A percentile compares a stretch with the other conserved stretches of the same genome.
Conservation (phyloP, 495 filamentous ascomycete species). For the Xylaria acuta region DNA sequence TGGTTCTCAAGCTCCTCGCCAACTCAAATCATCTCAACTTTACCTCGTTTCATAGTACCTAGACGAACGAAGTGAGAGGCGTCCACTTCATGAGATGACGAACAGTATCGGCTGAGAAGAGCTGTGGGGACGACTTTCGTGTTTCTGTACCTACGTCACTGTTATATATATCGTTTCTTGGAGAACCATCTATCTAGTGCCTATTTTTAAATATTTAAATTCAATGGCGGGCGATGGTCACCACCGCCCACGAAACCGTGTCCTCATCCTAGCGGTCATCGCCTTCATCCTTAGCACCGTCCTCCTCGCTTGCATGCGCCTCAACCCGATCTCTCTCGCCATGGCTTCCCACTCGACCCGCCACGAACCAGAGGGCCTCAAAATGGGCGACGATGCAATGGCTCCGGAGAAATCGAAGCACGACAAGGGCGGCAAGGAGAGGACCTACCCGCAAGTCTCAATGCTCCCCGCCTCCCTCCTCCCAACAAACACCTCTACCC, state of each 20-base stretch:
- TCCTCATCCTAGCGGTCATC: conserved; percentile 20
- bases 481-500: conserved; percentile 37
- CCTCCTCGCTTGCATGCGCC: conserved; percentile 29
- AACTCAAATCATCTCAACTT: neutral
- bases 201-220: neutral
- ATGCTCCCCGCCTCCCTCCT: conserved; percentile 45
- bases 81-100: neutral
- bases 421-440: neutral
- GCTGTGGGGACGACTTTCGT: neutral
- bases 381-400: neutral
- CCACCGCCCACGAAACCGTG: conserved; percentile 9
- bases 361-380: neutral
- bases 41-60: neutral
- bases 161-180: neutral
- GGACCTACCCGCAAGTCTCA: conserved; percentile 38
- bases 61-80: neutral
- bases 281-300: conserved; percentile 25
- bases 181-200: neutral
- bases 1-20: neutral
- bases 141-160: neutral
- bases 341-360: neutral
- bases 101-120: neutral
- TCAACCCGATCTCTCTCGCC: neutral
- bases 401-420: conserved; percentile 6
- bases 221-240: conserved; percentile 10